Evolutionary conservation across 805 yeast species (phyloP).

Genomic region (Spathaspora hagerdaliae): DNA sequence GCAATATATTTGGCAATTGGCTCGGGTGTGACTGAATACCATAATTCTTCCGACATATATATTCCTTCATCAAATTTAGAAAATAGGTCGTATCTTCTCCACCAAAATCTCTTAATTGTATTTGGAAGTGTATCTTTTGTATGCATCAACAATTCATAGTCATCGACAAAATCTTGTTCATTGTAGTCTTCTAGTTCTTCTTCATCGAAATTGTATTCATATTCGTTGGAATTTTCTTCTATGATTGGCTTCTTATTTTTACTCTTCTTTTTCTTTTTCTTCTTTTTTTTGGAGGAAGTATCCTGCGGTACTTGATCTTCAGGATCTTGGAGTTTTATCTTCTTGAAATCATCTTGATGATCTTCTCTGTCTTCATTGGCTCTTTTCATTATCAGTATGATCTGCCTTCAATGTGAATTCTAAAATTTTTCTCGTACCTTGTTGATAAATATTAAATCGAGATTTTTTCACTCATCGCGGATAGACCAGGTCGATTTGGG

Average conservation of each 20-base stretch:
- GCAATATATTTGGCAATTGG: constrained; percentile 59
- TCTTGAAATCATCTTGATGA: neutral
- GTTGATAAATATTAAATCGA: no score
- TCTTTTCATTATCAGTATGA: neutral
- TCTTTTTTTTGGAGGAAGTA: neutral
- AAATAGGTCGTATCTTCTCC: constrained; percentile 56
- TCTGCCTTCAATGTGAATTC: no score
- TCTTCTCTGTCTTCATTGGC: neutral
- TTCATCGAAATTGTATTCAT: neutral
- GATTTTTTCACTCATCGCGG: neutral
- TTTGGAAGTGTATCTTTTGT: constrained; percentile 36
- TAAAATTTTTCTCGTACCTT: no score
- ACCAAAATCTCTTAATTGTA: constrained; percentile 55
- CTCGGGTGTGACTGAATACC: constrained; percentile 92
- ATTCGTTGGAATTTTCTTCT: neutral
- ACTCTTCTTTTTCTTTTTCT: constrained; percentile 1
- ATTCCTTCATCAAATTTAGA: constrained; percentile 64
- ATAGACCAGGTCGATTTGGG: neutral
- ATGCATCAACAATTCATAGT: constrained; percentile 35
- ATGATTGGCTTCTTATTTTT: neutral
- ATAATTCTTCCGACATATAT: constrained; percentile 63
- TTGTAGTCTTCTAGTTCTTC: neutral
- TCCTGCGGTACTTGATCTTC: neutral
- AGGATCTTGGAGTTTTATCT: neutral
- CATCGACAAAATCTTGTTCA: constrained; percentile 4